phyloP scores from a whole-genome alignment of 495 filamentous ascomycete genomes.

The Penicillium maclennaniae region DNA sequence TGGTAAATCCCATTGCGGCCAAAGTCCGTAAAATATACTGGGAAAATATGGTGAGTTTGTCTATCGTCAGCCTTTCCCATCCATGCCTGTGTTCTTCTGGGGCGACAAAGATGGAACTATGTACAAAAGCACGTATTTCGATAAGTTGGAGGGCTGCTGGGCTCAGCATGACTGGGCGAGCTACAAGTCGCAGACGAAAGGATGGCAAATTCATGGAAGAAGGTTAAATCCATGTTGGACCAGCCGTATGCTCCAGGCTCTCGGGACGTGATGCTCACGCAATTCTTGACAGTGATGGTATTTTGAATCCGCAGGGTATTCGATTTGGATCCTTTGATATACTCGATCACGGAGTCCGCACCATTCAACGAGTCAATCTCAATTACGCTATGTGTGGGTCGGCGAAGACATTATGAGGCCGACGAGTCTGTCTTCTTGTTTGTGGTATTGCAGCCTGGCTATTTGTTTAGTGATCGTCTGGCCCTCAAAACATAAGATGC shows the following conservation, averaged over 20 bases:
- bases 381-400: constrained; percentile 67
- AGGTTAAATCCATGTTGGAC: constrained; percentile 39
- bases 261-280: not conserved
- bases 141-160: constrained; percentile 47
- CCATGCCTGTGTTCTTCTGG: constrained; percentile 69
- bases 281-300: constrained; percentile 61
- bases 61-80: constrained; percentile 61
- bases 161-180: constrained; percentile 61
- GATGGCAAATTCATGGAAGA: constrained; percentile 68
- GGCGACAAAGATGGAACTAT: constrained; percentile 49
- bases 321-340: constrained; percentile 72
- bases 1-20: constrained; percentile 60
- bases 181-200: constrained; percentile 60
- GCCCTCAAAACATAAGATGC: constrained; percentile 54
- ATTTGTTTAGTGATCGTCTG: constrained; percentile 48
- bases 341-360: constrained; percentile 57
- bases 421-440: constrained; percentile 73
- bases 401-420: constrained; percentile 55
- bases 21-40: constrained; percentile 37
- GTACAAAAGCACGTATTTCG: constrained; percentile 64
- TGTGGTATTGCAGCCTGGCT: constrained; percentile 61
- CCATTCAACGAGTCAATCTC: constrained; percentile 52
- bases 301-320: constrained; percentile 69
- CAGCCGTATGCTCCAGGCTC: not conserved
- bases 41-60: constrained; percentile 59